These are phyloP conservation scores for Auricularia sp. DNA, from an alignment of 768 basidiomycete species.

Conservation along the genomic window DNA sequence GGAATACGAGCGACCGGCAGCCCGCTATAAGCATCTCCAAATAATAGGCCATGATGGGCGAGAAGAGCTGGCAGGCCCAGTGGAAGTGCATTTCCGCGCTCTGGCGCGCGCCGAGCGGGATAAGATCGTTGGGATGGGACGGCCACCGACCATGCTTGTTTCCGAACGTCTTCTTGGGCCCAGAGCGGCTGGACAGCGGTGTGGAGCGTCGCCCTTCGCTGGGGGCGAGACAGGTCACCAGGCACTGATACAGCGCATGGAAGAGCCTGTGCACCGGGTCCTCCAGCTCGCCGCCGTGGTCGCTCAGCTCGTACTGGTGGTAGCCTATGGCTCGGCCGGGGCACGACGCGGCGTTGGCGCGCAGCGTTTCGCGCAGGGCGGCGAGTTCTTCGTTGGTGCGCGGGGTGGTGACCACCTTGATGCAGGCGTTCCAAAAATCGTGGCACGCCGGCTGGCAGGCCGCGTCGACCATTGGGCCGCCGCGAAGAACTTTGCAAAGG, in stretches of 20 bases:
- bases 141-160: neutral
- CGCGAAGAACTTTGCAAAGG: too few relatives aligned
- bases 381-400: neutral
- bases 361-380: neutral
- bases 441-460: neutral
- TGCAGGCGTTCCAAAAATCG: neutral
- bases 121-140: neutral
- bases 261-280: too few relatives aligned
- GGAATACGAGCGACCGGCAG: neutral
- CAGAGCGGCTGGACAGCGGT: too few relatives aligned
- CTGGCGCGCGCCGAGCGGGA: neutral
- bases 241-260: too few relatives aligned
- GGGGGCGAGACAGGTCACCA: too few relatives aligned
- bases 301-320: neutral
- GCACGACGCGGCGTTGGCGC: neutral
- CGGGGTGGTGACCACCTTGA: neutral
- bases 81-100: neutral
- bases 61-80: neutral
- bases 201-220: too few relatives aligned
- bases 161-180: neutral
- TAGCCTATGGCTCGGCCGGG: neutral
- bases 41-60: neutral
- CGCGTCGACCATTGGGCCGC: too few relatives aligned
- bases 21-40: neutral
- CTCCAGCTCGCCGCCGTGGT: too few relatives aligned